phyloP scores from a whole-genome alignment of 371 early-diverging fungal species.

The Mucor sp. region DNA sequence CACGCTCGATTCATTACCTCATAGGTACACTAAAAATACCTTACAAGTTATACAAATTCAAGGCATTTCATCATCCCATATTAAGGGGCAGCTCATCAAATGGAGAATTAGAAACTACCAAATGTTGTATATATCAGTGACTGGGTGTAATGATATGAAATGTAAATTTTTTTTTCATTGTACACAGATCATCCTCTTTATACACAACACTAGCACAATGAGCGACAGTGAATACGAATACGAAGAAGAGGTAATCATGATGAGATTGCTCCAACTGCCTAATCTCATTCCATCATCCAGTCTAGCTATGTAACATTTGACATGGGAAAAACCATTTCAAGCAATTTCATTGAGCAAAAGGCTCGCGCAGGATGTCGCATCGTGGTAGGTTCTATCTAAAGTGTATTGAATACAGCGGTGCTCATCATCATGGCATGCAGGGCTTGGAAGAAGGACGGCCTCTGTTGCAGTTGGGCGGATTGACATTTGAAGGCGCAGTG shows the following conservation, averaged over 20 bases:
- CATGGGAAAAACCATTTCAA: constrained; percentile 6
- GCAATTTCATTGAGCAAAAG: constrained; percentile 5
- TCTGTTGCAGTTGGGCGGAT: constrained; percentile 19
- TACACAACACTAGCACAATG: constrained; percentile 3
- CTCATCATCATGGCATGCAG: neutral
- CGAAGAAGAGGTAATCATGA: constrained; percentile 19
- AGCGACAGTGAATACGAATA: constrained; percentile 26
- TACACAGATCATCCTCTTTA: neutral
- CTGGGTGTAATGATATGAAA: neutral
- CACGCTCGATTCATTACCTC: neutral
- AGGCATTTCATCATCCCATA: neutral
- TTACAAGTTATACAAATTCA: neutral
- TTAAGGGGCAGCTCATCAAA: neutral
- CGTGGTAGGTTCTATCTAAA: constrained; percentile 1
- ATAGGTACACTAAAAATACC: neutral
- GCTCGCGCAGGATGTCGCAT: constrained; percentile 16
- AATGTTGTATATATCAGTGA: neutral
- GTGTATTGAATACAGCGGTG: neutral
- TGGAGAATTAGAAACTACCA: neutral
- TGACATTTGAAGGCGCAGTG: constrained; percentile 18
- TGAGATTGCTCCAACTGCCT: neutral
- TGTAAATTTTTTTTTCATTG: neutral
- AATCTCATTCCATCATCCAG: constrained; percentile 2
- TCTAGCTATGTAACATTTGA: constrained; percentile 26
- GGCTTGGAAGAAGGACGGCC: constrained; percentile 24